Conservation (phyloP, 2,329 filamentous ascomycete species). For the Zymoseptoria ardabiliae region DNA sequence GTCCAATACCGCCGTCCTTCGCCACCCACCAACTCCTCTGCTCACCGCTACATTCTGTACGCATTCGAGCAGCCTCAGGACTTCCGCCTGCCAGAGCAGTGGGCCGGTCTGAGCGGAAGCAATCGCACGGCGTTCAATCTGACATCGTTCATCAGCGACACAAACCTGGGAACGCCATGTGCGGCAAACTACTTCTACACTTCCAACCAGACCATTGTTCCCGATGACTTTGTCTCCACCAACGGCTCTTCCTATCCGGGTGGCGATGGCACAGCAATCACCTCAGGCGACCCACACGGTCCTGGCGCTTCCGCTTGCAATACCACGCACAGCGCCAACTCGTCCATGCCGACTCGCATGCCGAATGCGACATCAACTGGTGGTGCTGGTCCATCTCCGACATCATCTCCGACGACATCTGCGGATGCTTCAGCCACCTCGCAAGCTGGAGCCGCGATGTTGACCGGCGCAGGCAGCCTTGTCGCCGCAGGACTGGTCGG, state of each 20-base stretch:
- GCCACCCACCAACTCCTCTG: conserved; percentile 9
- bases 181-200: conserved; percentile 12
- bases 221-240: conserved; percentile 5
- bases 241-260: conserved; percentile 4
- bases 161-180: conserved; percentile 4
- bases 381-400: neutral
- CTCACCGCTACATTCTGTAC: conserved; percentile 11
- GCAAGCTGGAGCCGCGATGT: conserved; percentile 7
- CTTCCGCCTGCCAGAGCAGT: conserved; percentile 7
- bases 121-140: conserved; percentile 9
- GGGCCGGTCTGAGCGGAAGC: conserved; percentile 3
- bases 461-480: conserved; percentile 8
- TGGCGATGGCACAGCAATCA: conserved; percentile 8
- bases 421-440: conserved; percentile 1
- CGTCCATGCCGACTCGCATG: neutral
- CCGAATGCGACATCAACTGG: neutral
- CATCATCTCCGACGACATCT: neutral
- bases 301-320: neutral
- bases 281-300: conserved; percentile 8
- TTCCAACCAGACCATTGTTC: conserved; percentile 7
- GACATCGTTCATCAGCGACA: conserved; percentile 9
- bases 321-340: neutral
- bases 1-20: conserved; percentile 5
- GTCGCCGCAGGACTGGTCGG: conserved; percentile 8
- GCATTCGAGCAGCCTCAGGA: conserved; percentile 8